Conservation (phyloP, 2,329 filamentous ascomycete species). For the Ophiobolus disseminans region DNA sequence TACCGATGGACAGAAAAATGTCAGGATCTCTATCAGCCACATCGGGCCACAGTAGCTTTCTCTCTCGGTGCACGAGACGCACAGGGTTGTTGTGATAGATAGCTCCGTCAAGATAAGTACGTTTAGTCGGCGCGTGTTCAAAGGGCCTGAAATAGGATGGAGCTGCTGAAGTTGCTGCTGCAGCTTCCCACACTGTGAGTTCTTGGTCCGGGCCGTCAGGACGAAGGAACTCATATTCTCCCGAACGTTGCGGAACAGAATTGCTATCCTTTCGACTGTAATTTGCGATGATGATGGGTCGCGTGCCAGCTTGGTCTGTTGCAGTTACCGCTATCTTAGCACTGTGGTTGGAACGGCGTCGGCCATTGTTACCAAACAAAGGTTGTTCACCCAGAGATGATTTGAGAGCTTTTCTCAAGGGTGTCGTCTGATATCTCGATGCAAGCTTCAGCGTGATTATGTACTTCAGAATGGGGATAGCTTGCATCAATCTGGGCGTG, state of each 20-base stretch:
- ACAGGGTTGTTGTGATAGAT: constrained; percentile 57
- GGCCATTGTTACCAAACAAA: too few relatives aligned
- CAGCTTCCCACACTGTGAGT: constrained; percentile 57
- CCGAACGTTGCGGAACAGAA: too few relatives aligned
- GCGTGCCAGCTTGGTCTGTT: too few relatives aligned
- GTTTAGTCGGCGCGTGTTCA: constrained; percentile 49
- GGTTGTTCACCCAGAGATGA: constrained; percentile 6
- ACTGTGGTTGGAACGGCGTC: too few relatives aligned
- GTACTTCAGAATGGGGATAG: constrained; percentile 44
- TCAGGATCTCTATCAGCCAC: too few relatives aligned
- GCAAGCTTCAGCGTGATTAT: constrained; percentile 37
- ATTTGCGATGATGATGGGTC: constrained; percentile 55
- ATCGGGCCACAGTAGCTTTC: too few relatives aligned
- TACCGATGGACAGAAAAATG: too few relatives aligned
- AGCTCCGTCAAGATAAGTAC: constrained; percentile 56
- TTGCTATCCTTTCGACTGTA: too few relatives aligned
- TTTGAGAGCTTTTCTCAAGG: constrained; percentile 8
- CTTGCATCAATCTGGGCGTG: constrained; percentile 45
- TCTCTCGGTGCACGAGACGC: too few relatives aligned
- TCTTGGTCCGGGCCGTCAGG: constrained; percentile 47
- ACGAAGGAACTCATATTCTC: too few relatives aligned
- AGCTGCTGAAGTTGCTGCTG: constrained; percentile 56
- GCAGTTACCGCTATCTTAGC: too few relatives aligned
- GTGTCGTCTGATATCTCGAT: constrained; percentile 43
- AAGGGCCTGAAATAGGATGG: constrained; percentile 57